Base-by-base conservation (phyloP, 2,329 filamentous ascomycete species). In the Colletotrichum sp. region DNA sequence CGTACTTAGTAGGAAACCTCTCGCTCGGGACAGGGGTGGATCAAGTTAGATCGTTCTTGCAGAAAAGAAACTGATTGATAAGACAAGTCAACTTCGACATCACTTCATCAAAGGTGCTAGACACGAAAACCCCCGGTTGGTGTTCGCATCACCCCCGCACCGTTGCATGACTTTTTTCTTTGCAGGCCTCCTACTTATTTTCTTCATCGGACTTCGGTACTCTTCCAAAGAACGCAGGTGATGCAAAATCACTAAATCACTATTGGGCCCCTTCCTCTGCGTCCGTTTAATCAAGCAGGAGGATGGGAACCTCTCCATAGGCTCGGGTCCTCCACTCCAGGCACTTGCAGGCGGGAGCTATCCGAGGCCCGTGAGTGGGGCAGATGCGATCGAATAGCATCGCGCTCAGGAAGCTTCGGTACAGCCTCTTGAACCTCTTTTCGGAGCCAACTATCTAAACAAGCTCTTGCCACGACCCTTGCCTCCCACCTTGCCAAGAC, bases 371-470 rank as follows among this genome's bases (percentile, higher is more conserved):
- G 44, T 52, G 39, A 39, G 71, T 74, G 72, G 72, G 72, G 67
- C 72, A 32, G 60, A 66, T 74, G 68, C 68, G 68, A 74, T 66
- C 61, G 60, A 74, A 74, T 71, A 36, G 61, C 44, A 66, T n/a
- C 52, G 13, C 52, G 22, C 61, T 61, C n/a, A 27, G 13, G n/a
- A 32, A 44, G 27, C 44, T 39, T 36, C 64, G 19, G 30, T 71
- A 34, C 44, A 32, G 44, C 30, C 19, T 69, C 65, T n/a, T 25
- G 1, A 39, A 57, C 28, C 19, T 69, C 66, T 25, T 25, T 8
- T 60, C 48, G 68, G 68, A 71, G 59, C 13, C 16, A 36, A 44
- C 27, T 19, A 27, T 44, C 52, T 48, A 52, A 55, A 71, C 68
- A 74, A 71, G 68, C 68, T 71, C 52, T 66, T 32, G 12, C 7